Percentiles rank a stretch among this genome's conserved stretches.
phyloP scores from a whole-genome alignment of 768 basidiomycete genomes.

The Serendipita indica region DNA sequence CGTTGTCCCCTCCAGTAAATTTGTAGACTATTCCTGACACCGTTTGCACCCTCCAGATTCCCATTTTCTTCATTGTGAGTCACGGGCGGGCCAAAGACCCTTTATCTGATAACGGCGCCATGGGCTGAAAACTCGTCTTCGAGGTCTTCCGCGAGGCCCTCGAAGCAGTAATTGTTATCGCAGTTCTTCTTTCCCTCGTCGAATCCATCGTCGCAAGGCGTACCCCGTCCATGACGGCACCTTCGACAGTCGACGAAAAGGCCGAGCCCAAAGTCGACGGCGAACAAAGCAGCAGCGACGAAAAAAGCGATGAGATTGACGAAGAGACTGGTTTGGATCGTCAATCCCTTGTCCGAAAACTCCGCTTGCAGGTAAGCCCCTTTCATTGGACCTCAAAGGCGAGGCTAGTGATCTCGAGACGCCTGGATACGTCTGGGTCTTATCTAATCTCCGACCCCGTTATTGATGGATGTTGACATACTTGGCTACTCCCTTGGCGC shows the following conservation, averaged over 20 bases:
- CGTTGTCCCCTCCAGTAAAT: not conserved
- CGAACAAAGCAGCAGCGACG: not conserved
- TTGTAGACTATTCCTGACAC: not conserved
- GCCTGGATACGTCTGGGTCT: too few relatives aligned
- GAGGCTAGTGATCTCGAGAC: not conserved
- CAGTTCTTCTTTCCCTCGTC: constrained; percentile 81
- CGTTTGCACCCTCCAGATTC: constrained; percentile 16
- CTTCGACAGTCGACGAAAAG: constrained; percentile 6
- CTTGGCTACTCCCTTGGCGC: constrained; percentile 5
- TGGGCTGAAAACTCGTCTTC: not conserved
- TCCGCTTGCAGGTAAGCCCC: constrained; percentile 16
- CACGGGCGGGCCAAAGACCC: too few relatives aligned
- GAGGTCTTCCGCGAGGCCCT: constrained; percentile 77
- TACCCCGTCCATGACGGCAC: not conserved
- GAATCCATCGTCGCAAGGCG: constrained; percentile 49
- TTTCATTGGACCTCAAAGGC: not conserved
- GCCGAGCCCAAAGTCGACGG: constrained; percentile 4
- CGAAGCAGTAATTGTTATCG: constrained; percentile 84
- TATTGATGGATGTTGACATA: not conserved
- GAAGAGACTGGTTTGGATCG: constrained; percentile 14
- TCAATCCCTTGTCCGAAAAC: constrained; percentile 15
- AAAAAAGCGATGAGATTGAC: constrained; percentile 11
- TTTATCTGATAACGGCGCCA: too few relatives aligned
- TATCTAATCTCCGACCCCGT: not conserved
- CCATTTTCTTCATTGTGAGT: constrained; percentile 78